Evolutionary conservation across 306 rosid species (phyloP).

Genomic region (Echinosophora koreensis): DNA sequence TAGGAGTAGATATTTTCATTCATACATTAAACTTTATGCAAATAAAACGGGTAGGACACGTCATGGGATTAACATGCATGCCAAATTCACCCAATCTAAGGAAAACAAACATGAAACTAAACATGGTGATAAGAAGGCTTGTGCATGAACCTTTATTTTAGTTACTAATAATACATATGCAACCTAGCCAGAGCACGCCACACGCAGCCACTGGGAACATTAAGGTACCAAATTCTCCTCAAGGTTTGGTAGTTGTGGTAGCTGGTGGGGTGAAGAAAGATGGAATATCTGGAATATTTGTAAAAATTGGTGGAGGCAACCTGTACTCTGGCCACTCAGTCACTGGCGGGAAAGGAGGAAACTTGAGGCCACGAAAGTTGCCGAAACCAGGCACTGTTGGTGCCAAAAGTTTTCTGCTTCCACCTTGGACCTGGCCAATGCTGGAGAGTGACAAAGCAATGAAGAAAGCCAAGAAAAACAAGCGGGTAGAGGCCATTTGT

Average conservation of each 20-base stretch:
- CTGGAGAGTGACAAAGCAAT: conserved; percentile 41
- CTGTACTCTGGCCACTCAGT: conserved; percentile 53
- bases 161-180: neutral
- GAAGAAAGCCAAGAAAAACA: conserved; percentile 30
- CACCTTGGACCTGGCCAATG: conserved; percentile 42
- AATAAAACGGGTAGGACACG: neutral
- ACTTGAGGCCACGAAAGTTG: neutral
- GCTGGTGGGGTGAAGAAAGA: conserved; percentile 48
- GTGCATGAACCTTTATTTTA: conserved; percentile 46
- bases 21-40: conserved; percentile 14
- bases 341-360: conserved; percentile 44
- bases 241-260: conserved; percentile 44
- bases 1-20: neutral
- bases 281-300: conserved; percentile 15
- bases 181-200: neutral
- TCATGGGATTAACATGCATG: neutral
- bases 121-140: conserved; percentile 33
- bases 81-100: neutral
- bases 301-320: conserved; percentile 42
- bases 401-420: conserved; percentile 44
- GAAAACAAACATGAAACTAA: neutral
- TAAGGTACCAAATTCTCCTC: conserved; percentile 27
- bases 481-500: conserved; percentile 46
- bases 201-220: neutral
- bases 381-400: conserved; percentile 6